Conservation (phyloP, 176 grass and related monocot genomes). For the Carex littledalei region DNA sequence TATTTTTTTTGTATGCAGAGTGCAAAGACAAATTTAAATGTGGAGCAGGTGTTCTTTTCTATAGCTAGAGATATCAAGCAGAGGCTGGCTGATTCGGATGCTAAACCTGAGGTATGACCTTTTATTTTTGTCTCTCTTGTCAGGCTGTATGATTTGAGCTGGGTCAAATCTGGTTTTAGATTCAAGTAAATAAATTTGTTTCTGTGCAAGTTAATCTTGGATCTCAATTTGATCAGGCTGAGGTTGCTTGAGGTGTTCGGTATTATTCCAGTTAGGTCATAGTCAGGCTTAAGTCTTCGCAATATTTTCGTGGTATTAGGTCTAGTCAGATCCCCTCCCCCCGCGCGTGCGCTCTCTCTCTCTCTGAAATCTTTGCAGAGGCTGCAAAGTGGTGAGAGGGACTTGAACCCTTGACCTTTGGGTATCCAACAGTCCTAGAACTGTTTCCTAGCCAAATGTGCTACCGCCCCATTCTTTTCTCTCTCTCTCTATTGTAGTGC, state of each 20-base stretch:
- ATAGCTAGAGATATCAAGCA: conserved; percentile 87
- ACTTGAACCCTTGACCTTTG: too few relatives aligned
- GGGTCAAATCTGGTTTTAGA: background rate
- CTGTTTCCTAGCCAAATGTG: too few relatives aligned
- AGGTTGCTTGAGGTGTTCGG: conserved; percentile 3
- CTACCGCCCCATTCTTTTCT: too few relatives aligned
- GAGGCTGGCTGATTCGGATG: conserved; percentile 71
- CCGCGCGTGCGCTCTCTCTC: background rate
- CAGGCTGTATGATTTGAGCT: background rate
- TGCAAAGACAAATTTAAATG: conserved; percentile 93
- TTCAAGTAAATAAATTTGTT: background rate
- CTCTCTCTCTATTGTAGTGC: background rate
- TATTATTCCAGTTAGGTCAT: background rate
- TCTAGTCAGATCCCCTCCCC: background rate
- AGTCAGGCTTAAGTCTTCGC: background rate
- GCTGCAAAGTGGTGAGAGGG: too few relatives aligned
- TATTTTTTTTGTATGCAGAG: conserved; percentile 36
- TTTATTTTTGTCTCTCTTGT: background rate
- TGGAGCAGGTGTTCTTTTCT: conserved; percentile 96
- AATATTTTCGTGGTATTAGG: background rate
- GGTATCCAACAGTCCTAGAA: too few relatives aligned
- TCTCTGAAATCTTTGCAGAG: background rate
- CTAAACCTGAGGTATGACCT: conserved; percentile 72
- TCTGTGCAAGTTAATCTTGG: background rate
- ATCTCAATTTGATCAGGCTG: background rate